These are phyloP conservation scores for Boletellus sp. DNA, from an alignment of 1,284 basidiomycete genomes.

Conservation along the genomic window DNA sequence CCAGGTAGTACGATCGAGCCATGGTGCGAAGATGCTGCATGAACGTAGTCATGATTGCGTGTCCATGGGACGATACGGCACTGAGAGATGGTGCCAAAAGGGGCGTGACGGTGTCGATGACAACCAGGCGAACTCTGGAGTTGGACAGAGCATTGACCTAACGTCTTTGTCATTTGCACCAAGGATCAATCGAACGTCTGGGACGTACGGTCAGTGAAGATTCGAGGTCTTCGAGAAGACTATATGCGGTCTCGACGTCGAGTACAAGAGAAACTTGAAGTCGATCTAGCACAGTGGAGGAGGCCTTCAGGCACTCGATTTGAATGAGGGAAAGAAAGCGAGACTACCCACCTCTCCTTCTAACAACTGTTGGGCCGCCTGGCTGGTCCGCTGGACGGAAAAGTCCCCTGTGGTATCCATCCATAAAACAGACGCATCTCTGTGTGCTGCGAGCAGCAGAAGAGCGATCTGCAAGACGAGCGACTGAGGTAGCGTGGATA, in stretches of 20 bases:
- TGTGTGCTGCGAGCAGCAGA: conserved; percentile 42
- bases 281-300: conserved; percentile 33
- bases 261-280: conserved; percentile 56
- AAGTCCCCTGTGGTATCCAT: conserved; percentile 70
- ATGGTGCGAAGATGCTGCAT: conserved; percentile 60
- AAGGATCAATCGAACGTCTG: conserved; percentile 1
- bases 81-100: conserved; percentile 66
- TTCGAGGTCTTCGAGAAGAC: conserved; percentile 45
- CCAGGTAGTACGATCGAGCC: conserved; percentile 42
- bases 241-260: conserved; percentile 50
- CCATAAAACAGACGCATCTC: conserved; percentile 51
- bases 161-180: background rate
- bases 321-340: conserved; percentile 2
- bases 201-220: conserved; percentile 32
- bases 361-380: conserved; percentile 37
- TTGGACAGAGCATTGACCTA: conserved; percentile 11
- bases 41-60: conserved; percentile 68
- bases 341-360: conserved; percentile 33
- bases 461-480: conserved; percentile 57
- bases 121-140: conserved; percentile 42
- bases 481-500: conserved; percentile 38
- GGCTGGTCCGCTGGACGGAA: conserved; percentile 45
- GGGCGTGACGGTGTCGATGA: conserved; percentile 64
- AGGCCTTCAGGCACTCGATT: conserved; percentile 27
- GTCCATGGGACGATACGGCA: conserved; percentile 66